Evolutionary conservation across 2,329 filamentous ascomycete genomes (phyloP).

Genomic region (Purpureocillium takamizusanense): DNA sequence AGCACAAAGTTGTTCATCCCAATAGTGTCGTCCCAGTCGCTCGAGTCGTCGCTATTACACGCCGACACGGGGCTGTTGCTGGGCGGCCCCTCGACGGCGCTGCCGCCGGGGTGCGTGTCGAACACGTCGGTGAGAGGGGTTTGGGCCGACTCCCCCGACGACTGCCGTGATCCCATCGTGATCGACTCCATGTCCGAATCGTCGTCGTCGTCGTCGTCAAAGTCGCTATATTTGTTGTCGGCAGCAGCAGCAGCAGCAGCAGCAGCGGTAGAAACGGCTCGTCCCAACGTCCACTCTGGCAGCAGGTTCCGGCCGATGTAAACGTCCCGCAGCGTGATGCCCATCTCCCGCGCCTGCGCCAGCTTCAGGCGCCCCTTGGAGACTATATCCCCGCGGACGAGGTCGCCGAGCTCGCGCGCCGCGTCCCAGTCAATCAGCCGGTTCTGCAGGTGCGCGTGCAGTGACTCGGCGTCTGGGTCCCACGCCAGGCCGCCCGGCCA

Average conservation of each 20-base stretch:
- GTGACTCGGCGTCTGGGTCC: slow-evolving; percentile 13
- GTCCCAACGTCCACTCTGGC: slow-evolving; percentile 15
- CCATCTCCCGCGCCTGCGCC: slow-evolving; percentile 12
- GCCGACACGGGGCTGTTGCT: background rate
- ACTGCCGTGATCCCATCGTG: too few species aligned
- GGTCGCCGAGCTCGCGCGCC: slow-evolving; percentile 8
- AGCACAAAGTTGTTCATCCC: slow-evolving; percentile 12
- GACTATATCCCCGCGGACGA: slow-evolving; percentile 13
- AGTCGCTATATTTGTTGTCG: too few species aligned
- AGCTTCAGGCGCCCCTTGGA: slow-evolving; percentile 17
- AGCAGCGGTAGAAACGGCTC: too few species aligned
- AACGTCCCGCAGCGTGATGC: slow-evolving; percentile 12
- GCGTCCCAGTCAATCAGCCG: slow-evolving; percentile 10
- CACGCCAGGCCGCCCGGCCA: slow-evolving; percentile 14
- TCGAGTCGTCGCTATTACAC: slow-evolving; percentile 4
- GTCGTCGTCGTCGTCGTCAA: background rate
- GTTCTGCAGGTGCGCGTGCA: slow-evolving; percentile 17
- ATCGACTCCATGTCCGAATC: background rate
- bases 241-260: too few species aligned
- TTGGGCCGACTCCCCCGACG: too few species aligned
- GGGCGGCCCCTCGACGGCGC: background rate
- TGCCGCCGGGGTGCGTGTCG: background rate
- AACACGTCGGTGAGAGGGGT: slow-evolving; percentile 2
- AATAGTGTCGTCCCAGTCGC: slow-evolving; percentile 7
- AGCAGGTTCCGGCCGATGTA: slow-evolving; percentile 16